Evolutionary conservation across 1,284 basidiomycete species (phyloP), one percentile per base, ranked within the genome.

Genomic region (Ceratobasidium sp.): DNA sequence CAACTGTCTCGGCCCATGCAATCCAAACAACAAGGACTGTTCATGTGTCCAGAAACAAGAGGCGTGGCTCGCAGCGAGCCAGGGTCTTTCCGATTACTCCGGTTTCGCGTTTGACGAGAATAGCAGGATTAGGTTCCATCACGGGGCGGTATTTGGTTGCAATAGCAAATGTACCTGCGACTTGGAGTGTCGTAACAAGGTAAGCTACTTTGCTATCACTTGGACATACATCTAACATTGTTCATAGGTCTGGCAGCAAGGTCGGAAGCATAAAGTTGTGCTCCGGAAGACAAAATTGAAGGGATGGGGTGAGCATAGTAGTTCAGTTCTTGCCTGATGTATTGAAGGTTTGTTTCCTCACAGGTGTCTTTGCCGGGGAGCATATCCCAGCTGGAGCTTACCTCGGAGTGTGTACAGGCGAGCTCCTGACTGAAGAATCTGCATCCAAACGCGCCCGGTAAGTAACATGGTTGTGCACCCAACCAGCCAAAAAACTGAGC

Each of bases 371-470:
- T 81, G 90, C 91, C 59, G 90, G 87, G 43, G 82, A 86, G 17
- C 89, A 86, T 78, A 95, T 98, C 34, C 87, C 87, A 0, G 84
- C 82, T 49, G 91, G 94, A 1, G 89, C 90, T 0, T 97, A 92
- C 81, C 84, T 98, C 57, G 95, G 95, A 1, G 87, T 94, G 0
- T 97, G 97, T 82, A 86, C 94, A 1, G 96, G 96, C 0, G 96
- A 98, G 82, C 84, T 96, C 4, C 81, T 97, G 32, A 90, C 88
- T 0, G 91, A 94, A 64, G 84, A 82, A 0, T 91, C 92, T 70
- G 88, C 88, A 1, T 90, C 95, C 61, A 80, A 83, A 13, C 89
- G 96, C 32, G 94, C 92, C 76, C 80, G 80, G 93, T 93, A 78
- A 82, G 90, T 84, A 13, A 25, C 69, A 11, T 15, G 61, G 73